Conservation (phyloP, 805 yeast species). For the Starmerella apis region DNA sequence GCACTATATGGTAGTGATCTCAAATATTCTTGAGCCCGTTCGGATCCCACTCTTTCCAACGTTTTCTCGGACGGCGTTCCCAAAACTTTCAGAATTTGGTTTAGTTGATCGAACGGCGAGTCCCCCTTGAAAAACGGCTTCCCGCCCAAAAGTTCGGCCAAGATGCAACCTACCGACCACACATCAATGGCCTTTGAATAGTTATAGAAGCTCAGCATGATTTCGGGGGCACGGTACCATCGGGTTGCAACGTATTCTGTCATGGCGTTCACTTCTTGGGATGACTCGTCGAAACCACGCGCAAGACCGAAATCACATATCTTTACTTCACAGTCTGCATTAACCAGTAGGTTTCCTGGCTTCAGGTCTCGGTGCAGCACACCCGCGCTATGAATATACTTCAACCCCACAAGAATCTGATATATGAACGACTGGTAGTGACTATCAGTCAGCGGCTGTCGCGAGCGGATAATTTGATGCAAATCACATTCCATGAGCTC, state of each 20-base stretch:
- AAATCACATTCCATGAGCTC: constrained; percentile 98
- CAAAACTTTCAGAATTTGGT: constrained; percentile 69
- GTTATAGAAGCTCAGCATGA: constrained; percentile 87
- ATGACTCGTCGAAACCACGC: constrained; percentile 43
- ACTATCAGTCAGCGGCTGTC: constrained; percentile 78
- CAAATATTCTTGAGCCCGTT: constrained; percentile 82
- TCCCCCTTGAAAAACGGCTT: constrained; percentile 87
- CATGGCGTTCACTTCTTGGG: constrained; percentile 43
- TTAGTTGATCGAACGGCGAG: constrained; percentile 84
- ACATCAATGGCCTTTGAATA: constrained; percentile 92
- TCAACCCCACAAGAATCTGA: constrained; percentile 81
- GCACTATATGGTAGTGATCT: constrained; percentile 62
- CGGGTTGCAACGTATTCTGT: constrained; percentile 96
- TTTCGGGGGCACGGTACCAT: constrained; percentile 97
- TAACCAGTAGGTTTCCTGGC: constrained; percentile 75
- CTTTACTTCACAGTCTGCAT: constrained; percentile 87
- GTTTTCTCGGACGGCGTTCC: constrained; percentile 82
- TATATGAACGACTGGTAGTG: constrained; percentile 89
- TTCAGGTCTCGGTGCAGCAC: constrained; percentile 88
- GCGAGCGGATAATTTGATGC: constrained; percentile 92
- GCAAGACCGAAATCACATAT: constrained; percentile 94
- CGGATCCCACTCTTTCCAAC: constrained; percentile 53
- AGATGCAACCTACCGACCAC: constrained; percentile 94
- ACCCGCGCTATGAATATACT: constrained; percentile 86
- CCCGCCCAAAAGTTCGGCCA: constrained; percentile 81